Evolutionary conservation across 78 protist species (phyloP), one percentile per base, ranked within the genome.

Genomic region (Ministeria vibrans): DNA sequence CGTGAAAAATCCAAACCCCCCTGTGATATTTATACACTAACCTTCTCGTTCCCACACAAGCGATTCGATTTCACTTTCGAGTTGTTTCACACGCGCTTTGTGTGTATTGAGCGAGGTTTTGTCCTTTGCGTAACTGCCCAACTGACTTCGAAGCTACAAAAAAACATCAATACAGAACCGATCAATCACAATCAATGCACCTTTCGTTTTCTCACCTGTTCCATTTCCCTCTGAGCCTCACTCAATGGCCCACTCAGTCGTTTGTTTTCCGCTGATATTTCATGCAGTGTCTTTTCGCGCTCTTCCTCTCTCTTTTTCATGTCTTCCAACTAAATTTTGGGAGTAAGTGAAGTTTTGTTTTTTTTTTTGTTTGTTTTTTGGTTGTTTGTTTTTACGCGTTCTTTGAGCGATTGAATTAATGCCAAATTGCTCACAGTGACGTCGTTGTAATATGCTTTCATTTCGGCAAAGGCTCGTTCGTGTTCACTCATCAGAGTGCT

Each of bases 391-490:
- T 18, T 22, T 51, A 51, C 59, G 18, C 55, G 77, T 51, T 84
- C 95, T 89, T 89, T 88, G 64, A 92, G 89, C 28, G 93, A 72
- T 43, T 78, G 59, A 86, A 92, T 92, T 46, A 86, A 63, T 51
- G 86, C 91, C n/a, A 92, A 70, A 78, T 88, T 89, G 87, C 81
- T 86, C 77, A 79, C 84, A 30, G 95, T 92, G 75, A 92, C 87
- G 78, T 89, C 92, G 75, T 84, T 87, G 84, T 88, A 92, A 88
- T 88, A 92, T 39, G 63, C 62, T 75, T 86, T 86, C 76, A 89
- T 88, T 69, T 92, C 91, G 6, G 42, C 77, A 55, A 87, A 91
- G 3, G 95, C 90, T 55, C 72, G 73, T 61, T 83, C 90, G 72
- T 92, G 95, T 55, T 81, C 64, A 41, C 23, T 1, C 82, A 84